phyloP scores from a whole-genome alignment of 164 flowering plant species.

The Chimonanthus salicifolius region DNA sequence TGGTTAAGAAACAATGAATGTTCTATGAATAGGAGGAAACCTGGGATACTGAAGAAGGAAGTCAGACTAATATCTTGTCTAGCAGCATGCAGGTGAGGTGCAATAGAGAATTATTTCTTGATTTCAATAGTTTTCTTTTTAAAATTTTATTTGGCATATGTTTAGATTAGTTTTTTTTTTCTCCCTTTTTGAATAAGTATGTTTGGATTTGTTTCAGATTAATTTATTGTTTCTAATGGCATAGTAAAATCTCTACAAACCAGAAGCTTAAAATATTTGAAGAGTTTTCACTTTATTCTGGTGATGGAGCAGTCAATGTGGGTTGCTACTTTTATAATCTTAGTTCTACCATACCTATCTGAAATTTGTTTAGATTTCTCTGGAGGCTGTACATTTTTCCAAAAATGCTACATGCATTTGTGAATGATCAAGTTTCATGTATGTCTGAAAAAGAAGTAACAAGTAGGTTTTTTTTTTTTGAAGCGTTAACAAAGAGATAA shows the following conservation, averaged over 20 bases:
- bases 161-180: too few species aligned
- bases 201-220: background rate
- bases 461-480: too few species aligned
- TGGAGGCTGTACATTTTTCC: background rate
- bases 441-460: too few species aligned
- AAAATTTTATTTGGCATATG: background rate
- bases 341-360: background rate
- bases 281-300: background rate
- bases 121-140: too few species aligned
- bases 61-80: conserved; percentile 85
- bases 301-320: background rate
- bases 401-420: too few species aligned
- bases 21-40: conserved; percentile 70
- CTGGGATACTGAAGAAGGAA: conserved; percentile 96
- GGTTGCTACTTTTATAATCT: background rate
- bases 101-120: background rate
- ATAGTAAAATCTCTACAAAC: background rate
- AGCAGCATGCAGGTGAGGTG: conserved; percentile 89
- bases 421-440: too few species aligned
- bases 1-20: background rate
- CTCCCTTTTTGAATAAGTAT: background rate
- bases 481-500: too few species aligned
- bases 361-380: too few species aligned
- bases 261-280: background rate
- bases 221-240: background rate